phyloP scores from a whole-genome alignment of 2,329 filamentous ascomycete genomes.

The Bipolaris gigantea region DNA sequence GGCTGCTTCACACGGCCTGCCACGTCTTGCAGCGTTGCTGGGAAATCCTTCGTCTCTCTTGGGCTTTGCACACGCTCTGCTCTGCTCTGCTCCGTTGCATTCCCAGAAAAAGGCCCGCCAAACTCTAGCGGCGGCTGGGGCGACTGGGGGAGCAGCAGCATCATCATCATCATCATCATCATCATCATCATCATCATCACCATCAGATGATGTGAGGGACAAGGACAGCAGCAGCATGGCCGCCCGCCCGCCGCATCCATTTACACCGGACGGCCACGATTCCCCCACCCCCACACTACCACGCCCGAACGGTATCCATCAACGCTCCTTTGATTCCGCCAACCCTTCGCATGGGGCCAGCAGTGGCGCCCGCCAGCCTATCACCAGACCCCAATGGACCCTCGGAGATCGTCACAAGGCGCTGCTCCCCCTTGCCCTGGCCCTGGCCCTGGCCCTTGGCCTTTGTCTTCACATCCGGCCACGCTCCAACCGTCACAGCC shows the following conservation, averaged over 20 bases:
- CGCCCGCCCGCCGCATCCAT: slow-evolving; percentile 22
- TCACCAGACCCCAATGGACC: slow-evolving; percentile 25
- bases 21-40: slow-evolving; percentile 38
- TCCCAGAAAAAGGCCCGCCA: slow-evolving; percentile 15
- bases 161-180: too few relatives aligned
- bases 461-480: slow-evolving; percentile 30
- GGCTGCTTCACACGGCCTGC: slow-evolving; percentile 26
- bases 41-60: slow-evolving; percentile 18
- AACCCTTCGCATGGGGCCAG: slow-evolving; percentile 39
- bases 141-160: slow-evolving; percentile 36
- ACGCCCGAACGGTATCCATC: slow-evolving; percentile 35
- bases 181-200: too few relatives aligned
- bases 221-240: too few relatives aligned
- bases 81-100: slow-evolving; percentile 22
- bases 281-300: slow-evolving; percentile 46
- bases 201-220: slow-evolving; percentile 44
- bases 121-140: slow-evolving; percentile 10
- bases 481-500: slow-evolving; percentile 36
- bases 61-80: slow-evolving; percentile 32
- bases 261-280: slow-evolving; percentile 21
- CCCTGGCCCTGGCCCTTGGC: background rate
- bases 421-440: slow-evolving; percentile 26
- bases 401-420: slow-evolving; percentile 45
- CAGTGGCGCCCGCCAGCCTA: slow-evolving; percentile 38
- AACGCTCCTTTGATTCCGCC: slow-evolving; percentile 38